phyloP scores from a whole-genome alignment of 345 rosid genomes.

The Melastoma malabathricum region DNA sequence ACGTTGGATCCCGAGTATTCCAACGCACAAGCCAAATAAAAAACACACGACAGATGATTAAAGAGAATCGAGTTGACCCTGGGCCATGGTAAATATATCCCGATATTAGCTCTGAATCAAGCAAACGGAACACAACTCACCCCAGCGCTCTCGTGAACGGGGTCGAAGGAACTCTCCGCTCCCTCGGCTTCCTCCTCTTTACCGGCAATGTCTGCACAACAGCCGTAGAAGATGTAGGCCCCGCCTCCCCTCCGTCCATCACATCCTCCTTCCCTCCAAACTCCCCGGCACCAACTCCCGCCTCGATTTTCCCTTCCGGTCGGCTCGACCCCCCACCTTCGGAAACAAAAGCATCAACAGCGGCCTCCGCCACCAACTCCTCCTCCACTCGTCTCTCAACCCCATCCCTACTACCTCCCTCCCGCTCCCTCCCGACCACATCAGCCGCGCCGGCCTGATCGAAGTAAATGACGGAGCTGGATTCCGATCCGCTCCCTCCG shows the following conservation, averaged over 20 bases:
- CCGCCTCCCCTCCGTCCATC: constrained; percentile 11
- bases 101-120: not conserved
- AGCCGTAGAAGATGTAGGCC: constrained; percentile 3
- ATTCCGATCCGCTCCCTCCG: no score
- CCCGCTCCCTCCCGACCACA: not conserved
- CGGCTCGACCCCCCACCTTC: constrained; percentile 10
- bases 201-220: constrained; percentile 8
- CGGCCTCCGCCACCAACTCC: not conserved
- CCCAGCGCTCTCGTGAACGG: constrained; percentile 84
- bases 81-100: not conserved
- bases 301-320: not conserved
- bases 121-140: constrained; percentile 21
- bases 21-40: no score
- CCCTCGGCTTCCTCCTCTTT: constrained; percentile 76
- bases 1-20: no score
- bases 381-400: not conserved
- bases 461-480: constrained; percentile 35
- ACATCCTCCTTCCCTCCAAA: constrained; percentile 8
- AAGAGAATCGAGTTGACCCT: not conserved
- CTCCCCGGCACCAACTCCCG: not conserved
- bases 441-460: constrained; percentile 1
- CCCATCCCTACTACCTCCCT: not conserved
- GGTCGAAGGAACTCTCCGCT: constrained; percentile 80
- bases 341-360: constrained; percentile 1
- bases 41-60: not conserved